Base-by-base conservation (phyloP, 805 yeast species). In the Pichia insulana region DNA sequence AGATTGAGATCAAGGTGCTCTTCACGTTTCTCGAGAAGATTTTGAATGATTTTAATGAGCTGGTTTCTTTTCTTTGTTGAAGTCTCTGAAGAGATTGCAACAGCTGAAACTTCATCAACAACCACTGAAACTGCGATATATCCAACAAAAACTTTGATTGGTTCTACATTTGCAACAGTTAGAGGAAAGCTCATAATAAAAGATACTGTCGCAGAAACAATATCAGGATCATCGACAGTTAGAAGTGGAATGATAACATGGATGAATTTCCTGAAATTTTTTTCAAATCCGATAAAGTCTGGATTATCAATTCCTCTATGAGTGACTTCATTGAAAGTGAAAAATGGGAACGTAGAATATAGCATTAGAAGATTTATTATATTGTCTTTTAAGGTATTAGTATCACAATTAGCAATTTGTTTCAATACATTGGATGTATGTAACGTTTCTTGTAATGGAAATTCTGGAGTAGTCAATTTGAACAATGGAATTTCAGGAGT, bases 121-220 rank as follows among this genome's bases (percentile, higher is more conserved):
- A 71, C 54, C 16, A 64, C 52, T 5, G 63, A 61, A 18, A 67
- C 55, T n/a, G 70, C 70, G 17, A 67, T 57, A 39, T 61, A 64
- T 2, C 64, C 59, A 35, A 61, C 57, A n/a, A 63, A 54, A 2
- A 62, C 61, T n/a, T 53, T 46, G 7, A 58, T 54, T 2, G 56
- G 36, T 8, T 57, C 49, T 16, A 49, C 57, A 25, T 56, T 55
- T 2, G 68, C 58, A 35, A 59, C 61, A 42, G 62, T 58, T 1
- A 54, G 41, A 20, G 63, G 59, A 25, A 63, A 61, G 25, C 61
- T 56, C 31, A 61, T 48, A 9, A 65, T 39, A 33, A 69, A 70
- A 1, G 64, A 53, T 39, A 57, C 59, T 0, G 67, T 59, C 1
- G 72, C 65, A 1, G 51, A 52, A 12, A 57, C 58, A 28, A 74